phyloP scores from a whole-genome alignment of 352 stramenopile genomes.

The Phytophthora tubulina region DNA sequence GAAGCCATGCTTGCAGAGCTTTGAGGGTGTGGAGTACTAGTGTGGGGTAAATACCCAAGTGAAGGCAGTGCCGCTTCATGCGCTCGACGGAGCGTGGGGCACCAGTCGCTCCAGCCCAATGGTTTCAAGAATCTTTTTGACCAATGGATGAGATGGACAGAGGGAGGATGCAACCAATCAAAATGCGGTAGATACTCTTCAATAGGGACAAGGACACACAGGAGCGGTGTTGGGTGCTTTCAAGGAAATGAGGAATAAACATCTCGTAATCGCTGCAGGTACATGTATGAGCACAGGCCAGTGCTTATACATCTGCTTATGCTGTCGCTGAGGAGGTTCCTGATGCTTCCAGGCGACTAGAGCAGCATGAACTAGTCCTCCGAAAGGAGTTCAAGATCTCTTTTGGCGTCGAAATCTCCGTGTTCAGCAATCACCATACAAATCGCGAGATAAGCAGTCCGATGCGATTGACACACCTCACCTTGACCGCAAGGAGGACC shows the following conservation, averaged over 20 bases:
- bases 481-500: background rate
- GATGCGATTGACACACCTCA: background rate
- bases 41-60: conserved; percentile 50
- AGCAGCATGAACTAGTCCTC: background rate
- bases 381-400: background rate
- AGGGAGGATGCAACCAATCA: conserved; percentile 29
- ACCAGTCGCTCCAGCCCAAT: conserved; percentile 50
- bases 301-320: conserved; percentile 1
- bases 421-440: conserved; percentile 10
- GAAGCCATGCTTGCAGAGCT: conserved; percentile 15
- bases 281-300: background rate
- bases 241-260: conserved; percentile 15
- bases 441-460: conserved; percentile 2
- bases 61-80: conserved; percentile 46
- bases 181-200: background rate
- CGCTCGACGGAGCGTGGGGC: background rate
- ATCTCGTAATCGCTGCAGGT: background rate
- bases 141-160: conserved; percentile 43
- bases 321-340: background rate
- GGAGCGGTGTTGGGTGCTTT: background rate
- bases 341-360: background rate
- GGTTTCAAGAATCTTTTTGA: conserved; percentile 48
- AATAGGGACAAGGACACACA: conserved; percentile 3
- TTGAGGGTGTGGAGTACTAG: conserved; percentile 3
- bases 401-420: background rate